Conservation (phyloP, 2,329 filamentous ascomycete genomes). For the Cephalotrichum gorgonifer region DNA sequence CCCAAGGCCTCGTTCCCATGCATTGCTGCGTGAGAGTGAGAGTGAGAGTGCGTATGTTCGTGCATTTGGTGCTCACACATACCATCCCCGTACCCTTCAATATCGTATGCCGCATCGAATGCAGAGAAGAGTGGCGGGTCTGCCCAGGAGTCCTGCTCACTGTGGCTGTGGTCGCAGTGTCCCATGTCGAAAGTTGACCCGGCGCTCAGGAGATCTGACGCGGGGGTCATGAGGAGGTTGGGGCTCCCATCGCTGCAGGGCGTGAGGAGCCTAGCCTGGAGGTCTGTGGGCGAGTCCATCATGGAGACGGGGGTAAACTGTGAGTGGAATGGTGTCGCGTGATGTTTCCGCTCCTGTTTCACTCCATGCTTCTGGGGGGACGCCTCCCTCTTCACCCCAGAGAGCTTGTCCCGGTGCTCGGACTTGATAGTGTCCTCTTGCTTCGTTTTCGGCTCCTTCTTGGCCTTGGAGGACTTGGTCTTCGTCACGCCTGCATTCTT, state of each 20-base stretch:
- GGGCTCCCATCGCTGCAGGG: slow-evolving; percentile 35
- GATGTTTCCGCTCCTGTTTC: slow-evolving; percentile 25
- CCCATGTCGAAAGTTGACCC: slow-evolving; percentile 18
- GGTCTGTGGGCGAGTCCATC: slow-evolving; percentile 14
- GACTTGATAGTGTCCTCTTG: slow-evolving; percentile 29
- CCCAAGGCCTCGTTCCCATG: background rate
- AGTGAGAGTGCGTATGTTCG: slow-evolving; percentile 18
- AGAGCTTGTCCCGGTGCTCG: slow-evolving; percentile 20
- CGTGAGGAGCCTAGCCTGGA: slow-evolving; percentile 31
- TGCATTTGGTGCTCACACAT: slow-evolving; percentile 14
- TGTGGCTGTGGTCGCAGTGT: slow-evolving; percentile 3
- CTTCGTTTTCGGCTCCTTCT: slow-evolving; percentile 20
- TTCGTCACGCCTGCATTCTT: slow-evolving; percentile 25
- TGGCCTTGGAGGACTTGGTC: slow-evolving; percentile 34
- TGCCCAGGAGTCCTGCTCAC: slow-evolving; percentile 14
- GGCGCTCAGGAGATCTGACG: slow-evolving; percentile 19
- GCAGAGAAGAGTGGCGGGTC: slow-evolving; percentile 25
- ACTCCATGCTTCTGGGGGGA: slow-evolving; percentile 9
- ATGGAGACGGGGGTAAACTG: slow-evolving; percentile 28
- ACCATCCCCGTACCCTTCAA: slow-evolving; percentile 23
- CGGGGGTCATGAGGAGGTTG: slow-evolving; percentile 19
- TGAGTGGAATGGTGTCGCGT: slow-evolving; percentile 15
- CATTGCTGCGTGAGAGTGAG: slow-evolving; percentile 14
- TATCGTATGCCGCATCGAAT: slow-evolving; percentile 29
- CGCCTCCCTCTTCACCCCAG: slow-evolving; percentile 10